A percentile compares a stretch with the other conserved stretches of the same genome.
phyloP scores from a whole-genome alignment of 2,329 filamentous ascomycete species.

The Chrysoporthe cubensis region DNA sequence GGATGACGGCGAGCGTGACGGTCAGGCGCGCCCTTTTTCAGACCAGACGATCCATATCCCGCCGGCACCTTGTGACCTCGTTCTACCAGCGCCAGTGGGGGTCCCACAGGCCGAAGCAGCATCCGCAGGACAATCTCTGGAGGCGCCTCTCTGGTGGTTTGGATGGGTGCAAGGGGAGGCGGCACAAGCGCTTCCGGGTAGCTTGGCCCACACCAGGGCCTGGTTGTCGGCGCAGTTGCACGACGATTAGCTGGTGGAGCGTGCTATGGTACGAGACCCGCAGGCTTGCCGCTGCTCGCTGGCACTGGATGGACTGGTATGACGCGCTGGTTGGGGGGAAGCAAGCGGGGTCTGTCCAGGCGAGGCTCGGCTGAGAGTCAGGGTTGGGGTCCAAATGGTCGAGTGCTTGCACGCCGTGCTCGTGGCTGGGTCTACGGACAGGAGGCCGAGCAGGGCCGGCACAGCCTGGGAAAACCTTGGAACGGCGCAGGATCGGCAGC shows the following conservation, averaged over 20 bases:
- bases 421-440: not conserved
- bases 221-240: not conserved
- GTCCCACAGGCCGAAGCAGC: not conserved
- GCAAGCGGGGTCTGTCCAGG: not conserved
- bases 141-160: not conserved
- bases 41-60: conserved; percentile 22
- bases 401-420: no score
- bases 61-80: conserved; percentile 4
- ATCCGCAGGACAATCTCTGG: not conserved
- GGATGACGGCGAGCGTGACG: conserved; percentile 24
- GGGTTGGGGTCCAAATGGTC: not conserved
- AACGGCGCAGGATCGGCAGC: not conserved
- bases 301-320: conserved; percentile 4
- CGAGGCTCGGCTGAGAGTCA: not conserved
- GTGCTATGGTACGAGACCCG: not conserved
- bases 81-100: not conserved
- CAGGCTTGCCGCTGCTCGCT: not conserved
- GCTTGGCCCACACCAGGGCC: not conserved
- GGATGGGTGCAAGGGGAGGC: conserved; percentile 2
- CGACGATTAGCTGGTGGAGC: conserved; percentile 8
- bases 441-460: no score
- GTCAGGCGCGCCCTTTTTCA: conserved; percentile 26
- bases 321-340: conserved; percentile 1
- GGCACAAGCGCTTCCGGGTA: conserved; percentile 13
- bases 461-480: not conserved